Evolutionary conservation across 2,329 filamentous ascomycete species (phyloP).

Genomic region (Fusarium kyushuense): DNA sequence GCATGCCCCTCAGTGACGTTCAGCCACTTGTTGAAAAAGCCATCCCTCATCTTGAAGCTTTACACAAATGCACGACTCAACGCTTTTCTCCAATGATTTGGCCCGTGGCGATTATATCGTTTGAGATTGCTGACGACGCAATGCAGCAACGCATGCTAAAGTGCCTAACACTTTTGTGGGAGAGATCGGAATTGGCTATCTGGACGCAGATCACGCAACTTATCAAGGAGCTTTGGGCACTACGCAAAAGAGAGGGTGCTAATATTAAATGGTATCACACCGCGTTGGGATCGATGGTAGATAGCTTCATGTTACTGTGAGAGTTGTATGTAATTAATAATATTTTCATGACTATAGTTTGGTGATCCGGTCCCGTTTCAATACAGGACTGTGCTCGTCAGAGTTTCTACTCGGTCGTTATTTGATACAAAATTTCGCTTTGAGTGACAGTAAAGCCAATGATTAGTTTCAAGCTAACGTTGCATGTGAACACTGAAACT

Average conservation of each 20-base stretch:
- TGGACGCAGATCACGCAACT: slow-evolving; percentile 39
- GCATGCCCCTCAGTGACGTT: slow-evolving; percentile 35
- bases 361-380: background rate
- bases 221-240: slow-evolving; percentile 39
- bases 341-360: background rate
- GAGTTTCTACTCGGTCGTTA: background rate
- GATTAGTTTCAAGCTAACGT: too few relatives aligned
- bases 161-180: slow-evolving; percentile 28
- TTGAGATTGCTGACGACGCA: slow-evolving; percentile 29
- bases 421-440: background rate
- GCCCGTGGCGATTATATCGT: slow-evolving; percentile 43
- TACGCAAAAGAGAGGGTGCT: slow-evolving; percentile 28
- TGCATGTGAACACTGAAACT: background rate
- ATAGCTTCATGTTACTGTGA: slow-evolving; percentile 43
- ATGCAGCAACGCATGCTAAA: slow-evolving; percentile 43
- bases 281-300: slow-evolving; percentile 33
- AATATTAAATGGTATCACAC: slow-evolving; percentile 45
- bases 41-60: slow-evolving; percentile 38
- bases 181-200: slow-evolving; percentile 38
- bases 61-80: slow-evolving; percentile 25
- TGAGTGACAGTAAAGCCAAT: background rate
- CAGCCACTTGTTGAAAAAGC: slow-evolving; percentile 44
- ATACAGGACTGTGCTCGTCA: background rate
- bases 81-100: slow-evolving; percentile 45
- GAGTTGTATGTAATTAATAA: too few relatives aligned